Base-by-base conservation (phyloP, 176 grass and related monocot species). In the Aechmea fasciata region DNA sequence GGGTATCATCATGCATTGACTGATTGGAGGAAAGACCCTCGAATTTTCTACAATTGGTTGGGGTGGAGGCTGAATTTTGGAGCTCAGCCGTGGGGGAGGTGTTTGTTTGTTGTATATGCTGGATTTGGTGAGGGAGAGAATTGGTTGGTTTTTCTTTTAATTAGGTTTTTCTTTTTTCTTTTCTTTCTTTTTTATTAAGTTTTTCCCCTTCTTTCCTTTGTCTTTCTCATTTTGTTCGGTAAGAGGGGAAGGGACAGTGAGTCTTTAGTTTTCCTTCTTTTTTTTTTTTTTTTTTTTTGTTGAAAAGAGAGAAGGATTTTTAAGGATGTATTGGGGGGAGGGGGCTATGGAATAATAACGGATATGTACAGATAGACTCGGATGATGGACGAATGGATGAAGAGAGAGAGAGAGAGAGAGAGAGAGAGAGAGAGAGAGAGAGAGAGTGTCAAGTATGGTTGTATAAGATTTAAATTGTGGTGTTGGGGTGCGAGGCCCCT, bases 91-190 rank as follows among this genome's bases (percentile, higher is more conserved):
- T 67, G 12, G 65, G 12, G 65, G 41, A 47, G 18, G 15, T 11
- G 2, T 15, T 67, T 26, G 25, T 26, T 67, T 26, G 25, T 26
- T 67, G 65, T 67, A 67, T 9, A 67, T 67, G 65, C 28, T 61
- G 33, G 15, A 67, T 67, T 67, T 67, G 65, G 65, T 20, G 65
- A 67, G 55, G 33, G 65, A 67, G 65, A 67, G 65, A 67, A 67
- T 49, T 67, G 65, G 55, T 55, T 55, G 12, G 12, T 59, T 19
- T 17, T 59, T 23, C 22, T 23, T 23, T 23, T 23, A 23, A 23
- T 59, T 20, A 19, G 33, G 47, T n/a, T 67, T 67, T 15, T 9
- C 0, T 47, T n/a, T 67, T 66, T 47, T 7, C 47, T 49, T 67
- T 67, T 2, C 48, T 67, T 47, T 13, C 15, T 17, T 67, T 67